These are phyloP conservation scores for Leccinum huronense DNA, from an alignment of 1,284 basidiomycete genomes.

Conservation along the genomic window DNA sequence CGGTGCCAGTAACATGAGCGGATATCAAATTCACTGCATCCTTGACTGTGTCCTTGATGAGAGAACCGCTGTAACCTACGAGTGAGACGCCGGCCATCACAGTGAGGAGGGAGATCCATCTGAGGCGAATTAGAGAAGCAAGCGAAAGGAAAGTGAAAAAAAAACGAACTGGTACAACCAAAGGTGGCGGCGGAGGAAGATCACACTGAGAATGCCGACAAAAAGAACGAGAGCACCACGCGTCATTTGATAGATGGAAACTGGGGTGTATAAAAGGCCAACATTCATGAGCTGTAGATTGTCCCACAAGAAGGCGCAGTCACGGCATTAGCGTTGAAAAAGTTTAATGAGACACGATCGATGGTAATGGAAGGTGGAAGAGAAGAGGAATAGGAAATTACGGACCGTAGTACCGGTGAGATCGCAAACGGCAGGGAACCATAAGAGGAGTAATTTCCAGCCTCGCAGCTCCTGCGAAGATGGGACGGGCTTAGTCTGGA, in stretches of 20 bases:
- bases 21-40: conserved; percentile 37
- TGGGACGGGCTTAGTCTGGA: conserved; percentile 39
- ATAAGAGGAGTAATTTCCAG: conserved; percentile 72
- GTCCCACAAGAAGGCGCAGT: conserved; percentile 17
- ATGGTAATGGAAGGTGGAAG: conserved; percentile 14
- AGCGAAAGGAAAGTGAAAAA: conserved; percentile 8
- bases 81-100: conserved; percentile 91
- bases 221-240: conserved; percentile 96
- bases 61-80: conserved; percentile 89
- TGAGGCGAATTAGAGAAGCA: conserved; percentile 32
- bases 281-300: conserved; percentile 83
- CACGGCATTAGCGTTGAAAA: conserved; percentile 24
- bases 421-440: conserved; percentile 87
- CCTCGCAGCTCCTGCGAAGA: conserved; percentile 53
- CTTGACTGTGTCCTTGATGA: conserved; percentile 72
- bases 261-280: conserved; percentile 92
- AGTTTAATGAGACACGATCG: conserved; percentile 10
- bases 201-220: conserved; percentile 89
- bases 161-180: conserved; percentile 72
- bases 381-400: conserved; percentile 22
- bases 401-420: conserved; percentile 83
- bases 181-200: conserved; percentile 84
- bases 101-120: conserved; percentile 88
- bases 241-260: conserved; percentile 98
- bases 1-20: conserved; percentile 19